These are phyloP conservation scores for Choanephora cucurbitarum DNA, from an alignment of 371 early-diverging fungal genomes.

Conservation along the genomic window DNA sequence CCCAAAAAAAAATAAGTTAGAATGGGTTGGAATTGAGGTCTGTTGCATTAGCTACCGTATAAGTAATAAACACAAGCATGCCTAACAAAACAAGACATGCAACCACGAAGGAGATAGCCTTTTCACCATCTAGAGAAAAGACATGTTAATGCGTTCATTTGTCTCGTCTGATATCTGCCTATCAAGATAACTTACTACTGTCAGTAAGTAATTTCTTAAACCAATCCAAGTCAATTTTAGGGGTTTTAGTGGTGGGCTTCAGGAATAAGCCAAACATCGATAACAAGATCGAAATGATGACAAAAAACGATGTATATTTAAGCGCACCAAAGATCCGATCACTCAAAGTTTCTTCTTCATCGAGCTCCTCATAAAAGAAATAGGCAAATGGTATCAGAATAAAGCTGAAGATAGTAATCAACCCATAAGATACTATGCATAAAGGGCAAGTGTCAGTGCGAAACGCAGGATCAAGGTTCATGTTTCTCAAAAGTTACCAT, in stretches of 20 bases:
- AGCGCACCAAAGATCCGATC: conserved; percentile 46
- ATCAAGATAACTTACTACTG: conserved; percentile 39
- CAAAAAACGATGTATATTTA: conserved; percentile 59
- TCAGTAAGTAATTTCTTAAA: conserved; percentile 48
- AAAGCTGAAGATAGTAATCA: conserved; percentile 55
- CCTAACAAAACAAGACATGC: conserved; percentile 43
- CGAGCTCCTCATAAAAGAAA: conserved; percentile 68
- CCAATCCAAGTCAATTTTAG: conserved; percentile 57
- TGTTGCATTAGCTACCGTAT: no score
- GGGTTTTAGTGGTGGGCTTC: conserved; percentile 36
- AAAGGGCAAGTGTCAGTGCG: conserved; percentile 5
- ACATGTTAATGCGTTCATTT: no score
- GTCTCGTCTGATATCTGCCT: no score
- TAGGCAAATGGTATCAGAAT: conserved; percentile 65
- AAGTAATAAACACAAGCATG: conserved; percentile 42
- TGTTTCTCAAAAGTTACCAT: conserved; percentile 38
- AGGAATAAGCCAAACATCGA: conserved; percentile 51
- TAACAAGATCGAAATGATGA: conserved; percentile 47
- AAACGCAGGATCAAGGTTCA: background rate
- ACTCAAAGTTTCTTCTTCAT: conserved; percentile 35
- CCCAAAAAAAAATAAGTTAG: no score
- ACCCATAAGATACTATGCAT: conserved; percentile 52
- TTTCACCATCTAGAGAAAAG: conserved; percentile 53
- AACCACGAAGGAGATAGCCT: conserved; percentile 45
- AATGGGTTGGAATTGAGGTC: no score